Evolutionary conservation across 192 early-diverging fungal species (phyloP), one percentile per base, ranked within the genome.

Genomic region (Kappamyces sp.): DNA sequence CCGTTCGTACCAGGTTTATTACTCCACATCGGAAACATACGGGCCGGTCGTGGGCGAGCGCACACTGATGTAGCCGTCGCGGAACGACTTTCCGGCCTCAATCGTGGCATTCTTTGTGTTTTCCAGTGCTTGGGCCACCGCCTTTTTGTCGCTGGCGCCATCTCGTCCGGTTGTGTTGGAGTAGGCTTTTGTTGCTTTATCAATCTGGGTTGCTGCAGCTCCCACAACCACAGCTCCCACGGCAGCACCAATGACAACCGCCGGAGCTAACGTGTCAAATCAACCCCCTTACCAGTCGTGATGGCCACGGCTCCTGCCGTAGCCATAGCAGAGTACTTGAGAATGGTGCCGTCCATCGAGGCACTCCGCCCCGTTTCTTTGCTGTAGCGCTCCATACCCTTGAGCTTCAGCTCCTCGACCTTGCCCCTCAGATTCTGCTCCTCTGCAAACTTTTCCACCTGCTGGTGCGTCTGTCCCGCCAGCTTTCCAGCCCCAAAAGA

Each of bases 251-350:
- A 49, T 49, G 7, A 49, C 47, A 29, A 49, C 47, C 3, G 47
- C 8, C 3, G 47, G 47, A 5, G 34, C 7, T 8, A n/a, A n/a
- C n/a, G n/a, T n/a, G n/a, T n/a, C n/a, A n/a, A n/a, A n/a, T n/a
- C n/a, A n/a, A n/a, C n/a, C n/a, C n/a, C n/a, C n/a, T n/a, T n/a
- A n/a, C n/a, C n/a, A n/a, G 47, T 5, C 3, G 47, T 49, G 3
- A 49, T 49, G 5, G 47, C 47, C 4, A 49, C 34, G 29, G 47
- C 47, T 49, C 47, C 47, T 5, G 47, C 47, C 5, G 47, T 49
- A 3, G 47, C 47, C 3, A 49, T 8, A 29, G 47, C 47, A 49
- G 47, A 49, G 34, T 49, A 49, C 8, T 49, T 49, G 29, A 49
- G 8, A 5, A 49, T 33, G 34, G 7, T 49, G 29, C 47, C 47